Evolutionary conservation across 257 asterid species (phyloP).

Genomic region (Solanum habrochaites): DNA sequence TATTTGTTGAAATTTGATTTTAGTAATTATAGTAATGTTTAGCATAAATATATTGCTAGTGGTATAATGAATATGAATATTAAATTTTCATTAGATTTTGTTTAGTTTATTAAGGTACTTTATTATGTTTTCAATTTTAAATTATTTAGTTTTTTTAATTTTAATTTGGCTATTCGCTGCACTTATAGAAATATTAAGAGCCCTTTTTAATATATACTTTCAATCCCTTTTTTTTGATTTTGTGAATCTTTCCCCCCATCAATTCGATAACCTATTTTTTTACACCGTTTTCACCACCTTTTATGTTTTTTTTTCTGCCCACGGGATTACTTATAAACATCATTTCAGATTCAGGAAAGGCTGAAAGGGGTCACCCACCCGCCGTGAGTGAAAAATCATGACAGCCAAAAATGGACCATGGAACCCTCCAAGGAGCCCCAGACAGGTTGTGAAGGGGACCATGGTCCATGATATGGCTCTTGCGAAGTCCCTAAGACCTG

Average conservation of each 20-base stretch:
- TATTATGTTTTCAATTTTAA: neutral
- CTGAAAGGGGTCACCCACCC: neutral
- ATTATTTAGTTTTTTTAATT: too few species aligned
- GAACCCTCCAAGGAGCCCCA: neutral
- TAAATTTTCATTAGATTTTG: neutral
- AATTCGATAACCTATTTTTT: too few species aligned
- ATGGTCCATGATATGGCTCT: neutral
- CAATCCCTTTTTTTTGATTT: too few species aligned
- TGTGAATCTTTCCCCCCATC: too few species aligned
- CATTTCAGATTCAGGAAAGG: accelerated
- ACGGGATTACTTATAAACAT: too few species aligned
- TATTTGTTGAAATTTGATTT: neutral
- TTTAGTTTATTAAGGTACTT: neutral
- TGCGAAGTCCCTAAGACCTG: neutral
- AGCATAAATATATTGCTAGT: neutral
- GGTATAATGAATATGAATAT: neutral
- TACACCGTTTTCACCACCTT: too few species aligned
- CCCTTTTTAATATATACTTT: neutral
- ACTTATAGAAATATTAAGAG: neutral
- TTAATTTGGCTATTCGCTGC: neutral
- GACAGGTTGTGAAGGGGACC: neutral
- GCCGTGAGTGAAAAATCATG: neutral
- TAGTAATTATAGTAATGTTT: neutral
- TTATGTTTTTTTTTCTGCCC: too few species aligned
- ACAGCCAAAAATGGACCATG: neutral